Base-by-base conservation (phyloP, 1,139 yeast genomes). In the Lizanozyma gosingica region DNA sequence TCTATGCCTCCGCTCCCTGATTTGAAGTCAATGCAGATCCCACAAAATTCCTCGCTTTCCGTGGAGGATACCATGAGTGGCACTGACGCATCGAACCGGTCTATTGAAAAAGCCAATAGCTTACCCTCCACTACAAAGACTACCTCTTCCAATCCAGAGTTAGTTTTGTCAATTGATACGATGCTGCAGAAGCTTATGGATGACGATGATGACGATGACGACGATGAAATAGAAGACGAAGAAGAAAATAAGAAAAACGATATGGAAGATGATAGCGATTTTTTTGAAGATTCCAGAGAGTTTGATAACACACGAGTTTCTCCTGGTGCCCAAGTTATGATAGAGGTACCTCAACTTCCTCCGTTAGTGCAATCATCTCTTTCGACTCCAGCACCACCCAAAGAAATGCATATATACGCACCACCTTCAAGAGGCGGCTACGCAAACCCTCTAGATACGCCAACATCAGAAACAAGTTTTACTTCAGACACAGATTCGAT, bases 401-500 rank as follows among this genome's bases (percentile, higher is more conserved):
- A 33, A 14, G 22, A 33, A 14, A 16, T 35, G 27, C 37, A 14
- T 6, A n/a, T 35, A 17, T 18, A 17, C 22, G 22, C 18, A 29
- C 38, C 39, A 34, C 34, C 33, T 18, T 17, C 27, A 17, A 29
- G 17, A 15, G 41, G 40, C 14, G 40, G 43, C 11, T 43, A 53
- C 33, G 52, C 46, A 8, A 68, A 67, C 1, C 70, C 70, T 4
- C 29, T 42, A 4, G 66, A 57, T 14, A 60, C 71, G 6, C 68
- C 69, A 2, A 43, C 45, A 18, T 61, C 66, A 1, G 70, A 65
- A 14, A 48, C 46, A 39, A 65, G 70, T 43, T 65, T 54, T 43
- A 56, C 51, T 35, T 63, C 70, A 1, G 71, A 65, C 41, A 57
- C 58, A 2, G 71, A 66, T 46, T 62, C 68, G 4, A 62, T 63